Base-by-base conservation (phyloP, 106 monocot genomes). In the Amphibolis antarctica region DNA sequence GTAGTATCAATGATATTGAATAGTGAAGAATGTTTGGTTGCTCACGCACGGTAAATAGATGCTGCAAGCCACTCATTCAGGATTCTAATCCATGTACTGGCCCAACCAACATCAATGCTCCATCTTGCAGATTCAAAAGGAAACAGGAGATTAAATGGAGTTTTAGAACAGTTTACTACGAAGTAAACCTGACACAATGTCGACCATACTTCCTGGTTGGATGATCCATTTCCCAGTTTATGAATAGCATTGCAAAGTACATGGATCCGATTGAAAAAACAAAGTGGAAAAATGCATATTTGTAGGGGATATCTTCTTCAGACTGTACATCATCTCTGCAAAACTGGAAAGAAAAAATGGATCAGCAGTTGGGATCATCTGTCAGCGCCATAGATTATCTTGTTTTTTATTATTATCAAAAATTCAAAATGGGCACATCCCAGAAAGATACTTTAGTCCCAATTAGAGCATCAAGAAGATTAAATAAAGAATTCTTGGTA, bases 101-200 rank as follows among this genome's bases (percentile, higher is more conserved):
- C 78, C 83, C 83, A 88, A 17, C 83, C 83, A 70, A 84, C 72
- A 73, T 88, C 83, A 60, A 83, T 83, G n/a, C 88, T 88, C 88
- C 88, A 88, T 68, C 88, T 88, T 42, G 9, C 19, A 61, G 70
- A 56, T 62, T 17, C 23, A 31, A 15, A 64, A 47, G 59, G n/a
- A 19, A 10, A 31, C 18, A 30, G 23, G 14, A 60, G 10, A 22
- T 55, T 20, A 21, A 55, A 22, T 27, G 25, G 14, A 20, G 3
- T 17, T 49, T 17, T 22, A 24, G 11, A 55, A 55, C 6, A 24
- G 11, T 6, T 7, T 21, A 55, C 11, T 21, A 22, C 5, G 55
- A 55, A 25, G 25, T 24, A 20, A 27, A 49, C 22, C 43, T 42
- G 0, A 20, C 3, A 26, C 17, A 44, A 15, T 18, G 14, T 10